Conservation (phyloP, 176 grass and related monocot species). For the Cocos nucifera region DNA sequence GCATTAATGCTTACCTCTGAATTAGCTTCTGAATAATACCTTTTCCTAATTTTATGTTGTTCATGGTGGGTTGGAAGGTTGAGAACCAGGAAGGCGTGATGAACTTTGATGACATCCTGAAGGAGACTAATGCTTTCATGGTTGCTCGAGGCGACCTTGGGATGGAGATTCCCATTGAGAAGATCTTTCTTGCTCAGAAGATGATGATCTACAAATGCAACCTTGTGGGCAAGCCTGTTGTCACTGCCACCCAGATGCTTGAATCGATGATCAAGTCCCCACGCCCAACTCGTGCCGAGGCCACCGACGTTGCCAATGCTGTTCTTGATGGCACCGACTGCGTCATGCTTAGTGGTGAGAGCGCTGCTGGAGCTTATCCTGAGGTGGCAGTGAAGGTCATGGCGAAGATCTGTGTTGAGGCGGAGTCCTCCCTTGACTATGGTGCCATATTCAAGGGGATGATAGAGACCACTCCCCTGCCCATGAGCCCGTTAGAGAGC, state of each 20-base stretch:
- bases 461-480: not conserved
- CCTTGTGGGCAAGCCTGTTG: not conserved
- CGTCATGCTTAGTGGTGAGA: conserved; percentile 11
- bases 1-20: too few species aligned
- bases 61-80: not conserved
- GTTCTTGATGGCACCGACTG: conserved; percentile 10
- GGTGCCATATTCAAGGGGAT: not conserved
- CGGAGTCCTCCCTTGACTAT: conserved; percentile 2
- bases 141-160: conserved; percentile 11
- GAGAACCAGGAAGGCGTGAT: conserved; percentile 8
- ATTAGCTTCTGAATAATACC: too few species aligned
- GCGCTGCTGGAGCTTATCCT: conserved; percentile 11
- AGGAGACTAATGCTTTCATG: conserved; percentile 4
- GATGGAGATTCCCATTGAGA: conserved; percentile 9
- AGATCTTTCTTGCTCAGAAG: conserved; percentile 9
- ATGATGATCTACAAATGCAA: conserved; percentile 18
- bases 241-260: conserved; percentile 5
- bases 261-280: conserved; percentile 11
- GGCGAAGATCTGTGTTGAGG: not conserved
- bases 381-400: conserved; percentile 4
- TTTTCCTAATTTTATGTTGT: not conserved
- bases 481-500: conserved; percentile 11
- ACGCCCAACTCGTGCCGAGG: conserved; percentile 4
- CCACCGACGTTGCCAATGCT: conserved; percentile 3
- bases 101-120: conserved; percentile 8